phyloP scores from a whole-genome alignment of 108 stramenopile genomes.

The Cyclostephanos invisitatus region DNA sequence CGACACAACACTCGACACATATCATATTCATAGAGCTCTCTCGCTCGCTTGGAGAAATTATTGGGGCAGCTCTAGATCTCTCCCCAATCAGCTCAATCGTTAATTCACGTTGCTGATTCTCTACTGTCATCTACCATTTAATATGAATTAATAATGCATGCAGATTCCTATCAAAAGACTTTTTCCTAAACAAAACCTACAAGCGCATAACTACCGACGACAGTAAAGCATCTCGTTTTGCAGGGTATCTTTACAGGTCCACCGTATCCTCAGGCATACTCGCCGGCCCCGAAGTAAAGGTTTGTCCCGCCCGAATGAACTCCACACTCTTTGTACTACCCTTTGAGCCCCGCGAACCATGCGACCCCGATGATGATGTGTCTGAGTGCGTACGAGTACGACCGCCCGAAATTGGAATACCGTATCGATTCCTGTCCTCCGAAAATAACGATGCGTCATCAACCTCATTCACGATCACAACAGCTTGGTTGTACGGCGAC shows the following conservation, averaged over 20 bases:
- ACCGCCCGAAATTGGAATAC: not conserved
- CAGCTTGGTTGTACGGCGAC: not conserved
- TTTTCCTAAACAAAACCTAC: not conserved
- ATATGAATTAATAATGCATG: too few species aligned
- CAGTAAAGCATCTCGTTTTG: not conserved
- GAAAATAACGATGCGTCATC: conserved; percentile 36
- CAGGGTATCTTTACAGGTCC: conserved; percentile 18
- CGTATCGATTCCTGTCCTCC: conserved; percentile 4
- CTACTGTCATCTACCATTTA: too few species aligned
- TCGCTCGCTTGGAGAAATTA: too few species aligned
- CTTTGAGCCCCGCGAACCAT: conserved; percentile 1
- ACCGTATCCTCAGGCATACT: conserved; percentile 40
- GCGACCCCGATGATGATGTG: conserved; percentile 6
- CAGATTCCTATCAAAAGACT: not conserved
- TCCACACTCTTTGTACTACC: conserved; percentile 18
- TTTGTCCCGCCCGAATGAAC: conserved; percentile 28
- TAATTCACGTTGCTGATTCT: too few species aligned
- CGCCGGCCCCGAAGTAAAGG: conserved; percentile 15
- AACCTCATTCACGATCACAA: conserved; percentile 28
- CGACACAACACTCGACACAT: too few species aligned
- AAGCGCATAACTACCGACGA: not conserved
- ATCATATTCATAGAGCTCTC: too few species aligned
- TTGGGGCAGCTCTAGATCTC: too few species aligned
- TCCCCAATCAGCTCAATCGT: too few species aligned
- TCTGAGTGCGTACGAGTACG: not conserved